phyloP scores from a whole-genome alignment of 2,329 filamentous ascomycete genomes.

The Arachnopeziza araneosa region DNA sequence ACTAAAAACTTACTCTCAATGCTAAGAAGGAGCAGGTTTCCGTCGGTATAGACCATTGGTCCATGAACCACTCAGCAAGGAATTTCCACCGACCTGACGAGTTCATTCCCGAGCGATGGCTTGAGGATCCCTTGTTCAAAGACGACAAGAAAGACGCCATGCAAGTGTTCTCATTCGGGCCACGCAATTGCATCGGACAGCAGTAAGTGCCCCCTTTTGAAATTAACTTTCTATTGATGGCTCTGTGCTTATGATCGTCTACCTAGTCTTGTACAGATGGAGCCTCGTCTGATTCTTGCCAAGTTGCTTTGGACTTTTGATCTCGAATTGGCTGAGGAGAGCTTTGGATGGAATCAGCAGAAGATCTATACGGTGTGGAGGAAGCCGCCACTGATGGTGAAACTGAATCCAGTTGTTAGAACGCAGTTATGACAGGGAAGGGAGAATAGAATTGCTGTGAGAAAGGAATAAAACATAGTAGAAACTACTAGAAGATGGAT shows the following conservation, averaged over 20 bases:
- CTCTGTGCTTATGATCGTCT: not conserved
- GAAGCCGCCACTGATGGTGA: conserved; percentile 5
- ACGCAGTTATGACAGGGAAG: not conserved
- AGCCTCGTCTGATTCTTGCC: conserved; percentile 18
- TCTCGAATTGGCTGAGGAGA: conserved; percentile 8
- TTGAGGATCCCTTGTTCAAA: conserved; percentile 15
- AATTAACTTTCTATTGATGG: not conserved
- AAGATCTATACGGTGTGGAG: conserved; percentile 11
- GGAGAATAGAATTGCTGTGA: not conserved
- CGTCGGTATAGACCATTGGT: conserved; percentile 27
- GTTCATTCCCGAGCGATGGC: conserved; percentile 29
- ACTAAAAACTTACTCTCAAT: not conserved
- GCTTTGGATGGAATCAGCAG: conserved; percentile 3
- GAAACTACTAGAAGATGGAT: not conserved
- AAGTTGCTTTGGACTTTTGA: conserved; percentile 23
- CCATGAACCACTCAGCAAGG: conserved; percentile 9
- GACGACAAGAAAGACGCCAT: conserved; percentile 12
- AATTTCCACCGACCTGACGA: conserved; percentile 13
- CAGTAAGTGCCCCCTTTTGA: conserved; percentile 5
- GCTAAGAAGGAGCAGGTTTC: conserved; percentile 6
- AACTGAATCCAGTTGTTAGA: not conserved
- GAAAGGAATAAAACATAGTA: not conserved
- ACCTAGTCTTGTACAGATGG: conserved; percentile 10
- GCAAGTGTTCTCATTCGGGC: conserved; percentile 13
- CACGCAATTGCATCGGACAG: conserved; percentile 18